phyloP scores from a whole-genome alignment of 208 protist genomes.

The Crithidia brevicula region DNA sequence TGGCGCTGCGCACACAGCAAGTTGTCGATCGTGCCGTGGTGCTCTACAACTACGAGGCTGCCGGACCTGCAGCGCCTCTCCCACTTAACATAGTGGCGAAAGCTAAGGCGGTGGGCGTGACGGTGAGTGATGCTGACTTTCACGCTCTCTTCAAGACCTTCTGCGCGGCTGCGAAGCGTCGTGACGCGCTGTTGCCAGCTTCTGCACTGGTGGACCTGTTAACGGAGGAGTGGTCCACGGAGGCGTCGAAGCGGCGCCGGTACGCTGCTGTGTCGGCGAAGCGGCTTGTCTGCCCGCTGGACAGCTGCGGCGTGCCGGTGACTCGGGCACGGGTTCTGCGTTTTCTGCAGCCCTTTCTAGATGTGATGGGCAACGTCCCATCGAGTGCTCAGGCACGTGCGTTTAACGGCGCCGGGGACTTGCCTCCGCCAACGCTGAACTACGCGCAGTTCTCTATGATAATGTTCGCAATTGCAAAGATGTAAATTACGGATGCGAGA shows the following conservation, averaged over 20 bases:
- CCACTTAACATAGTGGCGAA: conserved; percentile 11
- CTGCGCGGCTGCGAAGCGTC: conserved; percentile 20
- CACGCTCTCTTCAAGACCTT: conserved; percentile 24
- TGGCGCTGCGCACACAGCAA: conserved; percentile 1
- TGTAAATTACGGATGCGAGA: conserved; percentile 31
- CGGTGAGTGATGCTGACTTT: conserved; percentile 16
- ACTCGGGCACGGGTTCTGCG: conserved; percentile 27
- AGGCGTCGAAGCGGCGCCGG: conserved; percentile 44
- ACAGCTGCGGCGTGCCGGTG: conserved; percentile 81
- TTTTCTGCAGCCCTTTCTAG: conserved; percentile 33
- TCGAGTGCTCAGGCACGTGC: too few relatives aligned
- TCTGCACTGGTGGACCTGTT: conserved; percentile 29
- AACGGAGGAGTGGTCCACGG: conserved; percentile 25
- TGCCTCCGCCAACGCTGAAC: conserved; percentile 50
- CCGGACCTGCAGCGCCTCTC: neutral
- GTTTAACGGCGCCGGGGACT: too few relatives aligned
- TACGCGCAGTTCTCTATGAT: conserved; percentile 89
- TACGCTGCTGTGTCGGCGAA: neutral
- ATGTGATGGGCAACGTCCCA: conserved; percentile 22
- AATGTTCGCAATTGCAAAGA: conserved; percentile 78
- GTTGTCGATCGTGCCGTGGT: conserved; percentile 8
- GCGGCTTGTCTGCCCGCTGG: conserved; percentile 44
- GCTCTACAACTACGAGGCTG: neutral
- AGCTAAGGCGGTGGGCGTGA: conserved; percentile 19
- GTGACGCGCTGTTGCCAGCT: conserved; percentile 7